phyloP scores from a whole-genome alignment of 2,329 filamentous ascomycete species.

The Coniochaeta prunicola region DNA sequence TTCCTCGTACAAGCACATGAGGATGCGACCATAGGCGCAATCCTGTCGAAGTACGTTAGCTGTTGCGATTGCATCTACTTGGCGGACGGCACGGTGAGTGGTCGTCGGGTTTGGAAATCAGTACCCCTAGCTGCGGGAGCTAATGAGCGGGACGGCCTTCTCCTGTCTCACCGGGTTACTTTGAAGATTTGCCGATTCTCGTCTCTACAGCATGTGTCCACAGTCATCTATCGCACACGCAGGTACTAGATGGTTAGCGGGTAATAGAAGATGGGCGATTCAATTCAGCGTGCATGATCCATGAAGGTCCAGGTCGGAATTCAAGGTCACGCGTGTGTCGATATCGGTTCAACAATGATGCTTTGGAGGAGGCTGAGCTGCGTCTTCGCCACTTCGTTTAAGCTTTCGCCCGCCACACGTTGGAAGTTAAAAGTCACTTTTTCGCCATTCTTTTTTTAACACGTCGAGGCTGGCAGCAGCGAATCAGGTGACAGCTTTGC shows the following conservation, averaged over 20 bases:
- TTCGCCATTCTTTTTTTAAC: slow-evolving; percentile 1
- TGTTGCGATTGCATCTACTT: neutral
- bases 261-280: too few relatives aligned
- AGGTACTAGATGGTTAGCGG: too few relatives aligned
- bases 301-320: neutral
- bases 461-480: neutral
- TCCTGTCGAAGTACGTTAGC: neutral
- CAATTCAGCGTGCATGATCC: neutral
- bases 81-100: neutral
- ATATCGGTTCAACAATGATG: neutral
- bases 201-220: too few relatives aligned
- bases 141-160: neutral
- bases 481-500: neutral
- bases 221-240: too few relatives aligned
- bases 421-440: neutral
- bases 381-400: neutral
- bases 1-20: neutral
- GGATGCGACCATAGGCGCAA: neutral
- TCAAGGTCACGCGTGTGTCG: neutral
- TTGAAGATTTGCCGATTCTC: neutral
- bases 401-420: neutral
- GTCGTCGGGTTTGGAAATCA: neutral
- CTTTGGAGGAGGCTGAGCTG: neutral
- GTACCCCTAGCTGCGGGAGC: neutral
- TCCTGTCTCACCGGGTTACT: neutral